Percentiles rank a stretch among this genome's conserved stretches.
phyloP scores from a whole-genome alignment of 805 yeast species.

The Barnettozyma californica region DNA sequence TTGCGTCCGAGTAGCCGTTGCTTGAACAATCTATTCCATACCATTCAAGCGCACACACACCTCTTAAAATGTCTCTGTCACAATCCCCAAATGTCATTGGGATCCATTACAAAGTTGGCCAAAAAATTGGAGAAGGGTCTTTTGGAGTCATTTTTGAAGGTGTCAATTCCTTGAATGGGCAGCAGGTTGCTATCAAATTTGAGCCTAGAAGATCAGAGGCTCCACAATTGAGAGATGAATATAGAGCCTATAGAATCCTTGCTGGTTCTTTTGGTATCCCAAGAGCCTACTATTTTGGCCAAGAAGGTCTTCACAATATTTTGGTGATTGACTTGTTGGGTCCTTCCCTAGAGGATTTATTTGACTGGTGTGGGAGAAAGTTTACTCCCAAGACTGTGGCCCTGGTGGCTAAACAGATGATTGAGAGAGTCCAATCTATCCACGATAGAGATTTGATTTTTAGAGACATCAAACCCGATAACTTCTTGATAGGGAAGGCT shows the following conservation, averaged over 20 bases:
- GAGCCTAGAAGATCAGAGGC: constrained; percentile 97
- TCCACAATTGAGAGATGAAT: constrained; percentile 95
- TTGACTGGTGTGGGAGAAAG: constrained; percentile 96
- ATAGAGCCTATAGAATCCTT: constrained; percentile 86
- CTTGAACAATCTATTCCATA: background rate
- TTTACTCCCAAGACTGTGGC: constrained; percentile 86
- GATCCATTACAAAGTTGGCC: constrained; percentile 92
- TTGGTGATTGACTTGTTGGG: constrained; percentile 92
- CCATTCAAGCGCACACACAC: background rate
- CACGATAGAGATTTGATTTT: constrained; percentile 90
- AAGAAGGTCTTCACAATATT: constrained; percentile 94
- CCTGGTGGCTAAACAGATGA: constrained; percentile 94
- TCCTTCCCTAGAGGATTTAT: constrained; percentile 91
- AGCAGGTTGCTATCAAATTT: constrained; percentile 93
- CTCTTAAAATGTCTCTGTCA: background rate
- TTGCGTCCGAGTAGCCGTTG: background rate
- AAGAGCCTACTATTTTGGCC: constrained; percentile 96
- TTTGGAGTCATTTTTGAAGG: constrained; percentile 98
- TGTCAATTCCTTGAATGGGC: constrained; percentile 82
- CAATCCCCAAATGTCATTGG: constrained; percentile 54
- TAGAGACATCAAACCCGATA: constrained; percentile 97
- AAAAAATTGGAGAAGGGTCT: constrained; percentile 97
- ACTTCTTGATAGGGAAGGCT: constrained; percentile 89
- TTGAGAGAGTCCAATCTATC: constrained; percentile 74
- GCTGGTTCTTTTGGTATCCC: constrained; percentile 85